These are phyloP conservation scores for Akanthomyces uredinophilus DNA, from an alignment of 2,329 filamentous ascomycete species.

Conservation along the genomic window DNA sequence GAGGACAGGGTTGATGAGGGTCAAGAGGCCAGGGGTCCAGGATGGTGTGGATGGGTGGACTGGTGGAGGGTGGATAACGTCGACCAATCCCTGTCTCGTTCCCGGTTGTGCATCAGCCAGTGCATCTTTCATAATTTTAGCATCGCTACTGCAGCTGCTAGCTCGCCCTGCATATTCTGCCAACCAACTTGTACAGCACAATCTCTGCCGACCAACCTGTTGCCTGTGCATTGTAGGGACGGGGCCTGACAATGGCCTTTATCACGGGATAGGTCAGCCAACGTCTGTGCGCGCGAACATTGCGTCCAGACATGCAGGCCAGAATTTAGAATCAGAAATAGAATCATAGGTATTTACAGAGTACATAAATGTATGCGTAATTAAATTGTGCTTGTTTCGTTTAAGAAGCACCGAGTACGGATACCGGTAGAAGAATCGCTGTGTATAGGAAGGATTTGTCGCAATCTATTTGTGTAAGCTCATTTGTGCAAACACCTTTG, in stretches of 20 bases:
- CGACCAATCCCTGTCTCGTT: not conserved
- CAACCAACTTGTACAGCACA: not conserved
- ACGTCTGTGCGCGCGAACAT: constrained; percentile 8
- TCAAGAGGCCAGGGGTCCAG: not conserved
- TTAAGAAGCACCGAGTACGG: too few species aligned
- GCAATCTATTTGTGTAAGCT: not conserved
- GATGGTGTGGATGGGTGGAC: not conserved
- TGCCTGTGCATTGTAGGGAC: not conserved
- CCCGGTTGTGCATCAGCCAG: not conserved
- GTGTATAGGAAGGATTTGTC: too few species aligned
- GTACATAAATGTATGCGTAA: not conserved
- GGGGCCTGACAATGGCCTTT: too few species aligned
- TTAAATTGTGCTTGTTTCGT: not conserved
- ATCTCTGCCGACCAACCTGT: not conserved
- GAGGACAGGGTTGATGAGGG: not conserved
- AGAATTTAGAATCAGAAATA: not conserved
- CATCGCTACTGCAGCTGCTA: not conserved
- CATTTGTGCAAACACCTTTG: not conserved
- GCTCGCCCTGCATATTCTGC: not conserved
- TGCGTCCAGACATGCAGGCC: not conserved
- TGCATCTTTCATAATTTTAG: not conserved
- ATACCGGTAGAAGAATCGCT: not conserved
- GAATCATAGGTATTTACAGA: too few species aligned
- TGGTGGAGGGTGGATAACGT: not conserved
- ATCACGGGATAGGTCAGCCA: not conserved